Evolutionary conservation across 345 rosid genomes (phyloP).

Genomic region (Syzygium aromaticum): DNA sequence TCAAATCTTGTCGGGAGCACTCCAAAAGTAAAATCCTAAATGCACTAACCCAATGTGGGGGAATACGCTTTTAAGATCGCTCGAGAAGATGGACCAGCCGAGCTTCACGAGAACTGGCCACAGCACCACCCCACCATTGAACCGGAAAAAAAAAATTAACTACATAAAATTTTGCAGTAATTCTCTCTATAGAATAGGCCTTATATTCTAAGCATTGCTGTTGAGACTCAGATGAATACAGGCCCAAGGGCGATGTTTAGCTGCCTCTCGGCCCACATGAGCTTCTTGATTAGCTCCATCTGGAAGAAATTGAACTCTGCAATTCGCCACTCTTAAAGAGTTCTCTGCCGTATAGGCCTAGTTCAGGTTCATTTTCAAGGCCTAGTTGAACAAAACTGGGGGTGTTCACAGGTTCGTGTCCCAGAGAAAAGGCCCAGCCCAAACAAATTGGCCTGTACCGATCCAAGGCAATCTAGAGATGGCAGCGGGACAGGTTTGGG

Average conservation of each 20-base stretch:
- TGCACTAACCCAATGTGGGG: rapidly evolving
- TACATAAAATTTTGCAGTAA: background rate
- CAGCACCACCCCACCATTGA: background rate
- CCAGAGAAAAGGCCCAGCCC: background rate
- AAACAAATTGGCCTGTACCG: background rate
- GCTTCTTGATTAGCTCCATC: background rate
- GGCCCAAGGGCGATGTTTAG: background rate
- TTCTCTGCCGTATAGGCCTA: background rate
- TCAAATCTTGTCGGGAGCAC: rapidly evolving
- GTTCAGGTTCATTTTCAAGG: background rate
- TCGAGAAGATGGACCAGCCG: background rate
- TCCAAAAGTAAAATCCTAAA: rapidly evolving
- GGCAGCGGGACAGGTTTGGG: too few relatives aligned
- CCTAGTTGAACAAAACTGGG: background rate
- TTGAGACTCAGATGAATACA: background rate
- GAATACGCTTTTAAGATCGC: background rate
- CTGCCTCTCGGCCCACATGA: background rate
- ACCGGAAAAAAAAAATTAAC: rapidly evolving
- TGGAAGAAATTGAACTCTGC: background rate
- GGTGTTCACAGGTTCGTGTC: background rate
- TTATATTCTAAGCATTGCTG: background rate
- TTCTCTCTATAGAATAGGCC: background rate
- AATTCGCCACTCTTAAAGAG: background rate
- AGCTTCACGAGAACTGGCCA: background rate
- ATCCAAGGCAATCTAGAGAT: too few relatives aligned